A percentile compares a stretch with the other conserved stretches of the same genome.
Conservation (phyloP, 2,329 filamentous ascomycete genomes). For the Alternaria brassicae region DNA sequence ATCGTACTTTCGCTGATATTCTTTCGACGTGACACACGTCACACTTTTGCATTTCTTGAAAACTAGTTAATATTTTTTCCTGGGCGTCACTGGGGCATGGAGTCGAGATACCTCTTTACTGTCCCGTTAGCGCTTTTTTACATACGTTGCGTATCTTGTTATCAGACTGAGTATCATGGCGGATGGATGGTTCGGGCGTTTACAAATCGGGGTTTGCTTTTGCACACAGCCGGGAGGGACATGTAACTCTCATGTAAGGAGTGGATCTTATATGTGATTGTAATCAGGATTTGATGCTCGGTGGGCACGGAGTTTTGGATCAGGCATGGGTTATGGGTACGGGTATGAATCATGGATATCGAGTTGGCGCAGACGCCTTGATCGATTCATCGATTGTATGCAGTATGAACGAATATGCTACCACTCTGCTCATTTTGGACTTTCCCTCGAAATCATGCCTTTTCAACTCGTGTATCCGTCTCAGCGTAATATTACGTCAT, state of each 20-base stretch:
- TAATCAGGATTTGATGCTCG: not conserved
- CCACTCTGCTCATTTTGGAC: constrained; percentile 7
- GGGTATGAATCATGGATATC: not conserved
- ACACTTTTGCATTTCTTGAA: constrained; percentile 1
- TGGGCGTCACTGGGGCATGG: not conserved
- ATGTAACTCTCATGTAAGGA: constrained; percentile 15
- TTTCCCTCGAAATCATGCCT: not conserved
- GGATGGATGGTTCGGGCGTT: constrained; percentile 15
- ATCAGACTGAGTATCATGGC: constrained; percentile 16
- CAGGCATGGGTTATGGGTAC: not conserved
- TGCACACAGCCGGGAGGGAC: constrained; percentile 8
- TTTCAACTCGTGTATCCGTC: not conserved
- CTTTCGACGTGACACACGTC: not conserved
- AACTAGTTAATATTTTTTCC: not conserved
- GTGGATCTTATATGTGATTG: constrained; percentile 4
- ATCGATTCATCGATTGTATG: not conserved
- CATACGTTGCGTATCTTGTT: not conserved
- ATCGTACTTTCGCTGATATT: constrained; percentile 24
- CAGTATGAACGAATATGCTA: constrained; percentile 6
- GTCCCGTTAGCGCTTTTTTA: not conserved
- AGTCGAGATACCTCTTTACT: not conserved
- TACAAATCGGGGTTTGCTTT: not conserved
- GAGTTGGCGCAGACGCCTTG: not conserved
- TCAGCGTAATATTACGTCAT: not conserved
- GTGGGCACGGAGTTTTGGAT: not conserved